A percentile compares a stretch with the other conserved stretches of the same genome.
phyloP scores from a whole-genome alignment of 2,329 filamentous ascomycete genomes.

The Orbilia oligospora region DNA sequence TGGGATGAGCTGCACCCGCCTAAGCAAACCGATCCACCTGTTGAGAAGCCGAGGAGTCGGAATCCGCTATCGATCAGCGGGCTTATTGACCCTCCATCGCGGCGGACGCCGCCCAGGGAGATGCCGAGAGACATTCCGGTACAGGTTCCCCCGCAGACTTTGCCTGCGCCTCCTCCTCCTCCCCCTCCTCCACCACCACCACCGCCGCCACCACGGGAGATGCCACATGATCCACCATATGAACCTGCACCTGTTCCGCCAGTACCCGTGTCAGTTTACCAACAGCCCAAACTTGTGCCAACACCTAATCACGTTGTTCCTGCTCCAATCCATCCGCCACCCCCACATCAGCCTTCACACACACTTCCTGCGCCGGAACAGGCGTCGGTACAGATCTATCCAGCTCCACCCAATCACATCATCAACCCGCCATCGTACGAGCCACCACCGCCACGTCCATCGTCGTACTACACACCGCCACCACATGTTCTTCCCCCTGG shows the following conservation, averaged over 20 bases:
- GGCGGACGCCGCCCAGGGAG: slow-evolving; percentile 40
- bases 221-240: slow-evolving; percentile 62
- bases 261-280: slow-evolving; percentile 18
- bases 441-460: slow-evolving; percentile 43
- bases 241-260: slow-evolving; percentile 58
- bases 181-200: slow-evolving; percentile 56
- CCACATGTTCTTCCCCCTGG: slow-evolving; percentile 55
- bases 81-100: slow-evolving; percentile 50
- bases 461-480: slow-evolving; percentile 54
- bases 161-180: slow-evolving; percentile 44
- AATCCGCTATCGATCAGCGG: slow-evolving; percentile 57
- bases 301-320: slow-evolving; percentile 56
- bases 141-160: slow-evolving; percentile 43
- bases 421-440: slow-evolving; percentile 47
- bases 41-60: slow-evolving; percentile 51
- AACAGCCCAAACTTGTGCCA: slow-evolving; percentile 37
- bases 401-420: slow-evolving; percentile 43
- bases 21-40: slow-evolving; percentile 42
- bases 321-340: slow-evolving; percentile 38
- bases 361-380: slow-evolving; percentile 59
- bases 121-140: slow-evolving; percentile 51
- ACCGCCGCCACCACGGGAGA: slow-evolving; percentile 48
- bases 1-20: slow-evolving; percentile 62
- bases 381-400: slow-evolving; percentile 60
- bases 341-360: slow-evolving; percentile 55